Conservation (phyloP, 2,329 filamentous ascomycete genomes). For the Fusarium sp. region DNA sequence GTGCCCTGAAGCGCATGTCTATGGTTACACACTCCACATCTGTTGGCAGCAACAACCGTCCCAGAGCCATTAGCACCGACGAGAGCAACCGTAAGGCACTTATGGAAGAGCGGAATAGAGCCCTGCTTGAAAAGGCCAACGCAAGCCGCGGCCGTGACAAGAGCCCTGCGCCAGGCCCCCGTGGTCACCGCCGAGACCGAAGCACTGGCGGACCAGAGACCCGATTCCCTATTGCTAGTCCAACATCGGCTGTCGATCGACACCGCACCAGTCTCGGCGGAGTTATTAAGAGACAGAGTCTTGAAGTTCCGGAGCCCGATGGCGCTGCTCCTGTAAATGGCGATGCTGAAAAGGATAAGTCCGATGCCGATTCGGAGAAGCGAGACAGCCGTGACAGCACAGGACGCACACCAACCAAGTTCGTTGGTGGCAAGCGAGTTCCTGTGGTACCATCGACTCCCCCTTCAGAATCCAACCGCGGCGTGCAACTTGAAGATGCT, state of each 20-base stretch:
- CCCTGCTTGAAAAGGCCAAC: conserved; percentile 76
- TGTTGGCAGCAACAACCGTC: conserved; percentile 65
- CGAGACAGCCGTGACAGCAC: conserved; percentile 76
- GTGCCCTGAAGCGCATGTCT: conserved; percentile 91
- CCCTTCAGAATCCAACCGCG: conserved; percentile 52
- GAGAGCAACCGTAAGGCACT: conserved; percentile 94
- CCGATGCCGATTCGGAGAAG: conserved; percentile 60
- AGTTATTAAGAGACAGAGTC: conserved; percentile 71
- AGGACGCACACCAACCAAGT: conserved; percentile 57
- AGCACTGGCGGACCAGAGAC: conserved; percentile 80
- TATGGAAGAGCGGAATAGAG: conserved; percentile 92
- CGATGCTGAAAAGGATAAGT: conserved; percentile 43
- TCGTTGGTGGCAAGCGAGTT: conserved; percentile 64
- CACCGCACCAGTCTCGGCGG: conserved; percentile 63
- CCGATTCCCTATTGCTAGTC: conserved; percentile 84
- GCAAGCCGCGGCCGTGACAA: conserved; percentile 77
- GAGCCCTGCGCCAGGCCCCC: conserved; percentile 74
- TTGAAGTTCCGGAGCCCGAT: conserved; percentile 81
- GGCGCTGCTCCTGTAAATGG: conserved; percentile 60
- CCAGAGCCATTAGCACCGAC: conserved; percentile 91
- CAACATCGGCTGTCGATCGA: conserved; percentile 64
- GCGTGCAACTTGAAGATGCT: conserved; percentile 64
- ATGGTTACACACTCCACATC: conserved; percentile 74
- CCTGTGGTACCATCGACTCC: conserved; percentile 45
- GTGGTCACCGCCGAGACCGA: conserved; percentile 80